phyloP scores from a whole-genome alignment of 352 stramenopile species.

The Globisporangium perplexum region DNA sequence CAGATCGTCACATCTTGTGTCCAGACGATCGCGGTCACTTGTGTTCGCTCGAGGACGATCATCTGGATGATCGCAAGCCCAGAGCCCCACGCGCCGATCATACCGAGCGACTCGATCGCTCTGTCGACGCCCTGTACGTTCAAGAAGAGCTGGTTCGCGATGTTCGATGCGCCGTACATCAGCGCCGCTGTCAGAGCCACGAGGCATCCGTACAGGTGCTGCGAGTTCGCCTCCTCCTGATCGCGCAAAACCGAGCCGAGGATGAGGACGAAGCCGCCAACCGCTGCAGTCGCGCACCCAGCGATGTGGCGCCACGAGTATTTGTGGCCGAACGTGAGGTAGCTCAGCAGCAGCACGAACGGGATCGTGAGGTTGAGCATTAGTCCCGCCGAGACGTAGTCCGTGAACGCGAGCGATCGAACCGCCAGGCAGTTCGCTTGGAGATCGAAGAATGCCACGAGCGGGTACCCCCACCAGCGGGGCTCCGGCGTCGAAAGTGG shows the following conservation, averaged over 20 bases:
- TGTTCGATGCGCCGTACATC: constrained; percentile 31
- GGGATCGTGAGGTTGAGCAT: constrained; percentile 42
- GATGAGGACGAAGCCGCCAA: constrained; percentile 22
- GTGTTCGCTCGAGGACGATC: constrained; percentile 16
- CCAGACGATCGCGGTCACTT: constrained; percentile 25
- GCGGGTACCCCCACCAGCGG: constrained; percentile 34
- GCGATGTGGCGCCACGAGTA: constrained; percentile 26
- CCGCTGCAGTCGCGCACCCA: constrained; percentile 19
- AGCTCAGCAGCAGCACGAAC: constrained; percentile 32
- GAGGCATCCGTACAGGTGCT: constrained; percentile 28
- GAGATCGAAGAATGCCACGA: constrained; percentile 35
- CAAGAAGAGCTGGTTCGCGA: constrained; percentile 34
- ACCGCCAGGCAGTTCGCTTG: constrained; percentile 34
- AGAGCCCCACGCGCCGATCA: constrained; percentile 23
- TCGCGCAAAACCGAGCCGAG: constrained; percentile 16
- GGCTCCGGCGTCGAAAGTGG: background rate
- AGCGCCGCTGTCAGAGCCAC: constrained; percentile 24
- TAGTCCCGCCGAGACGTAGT: constrained; percentile 27
- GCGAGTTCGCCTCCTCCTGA: constrained; percentile 8
- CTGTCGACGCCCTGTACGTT: constrained; percentile 15
- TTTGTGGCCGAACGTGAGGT: constrained; percentile 14
- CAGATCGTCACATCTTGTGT: constrained; percentile 16
- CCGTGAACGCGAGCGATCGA: constrained; percentile 22
- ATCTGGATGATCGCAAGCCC: constrained; percentile 25
- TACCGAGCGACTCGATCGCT: constrained; percentile 25